These are phyloP conservation scores for Tylopilus plumbeoviolaceoides DNA, from an alignment of 768 basidiomycete species.

Conservation along the genomic window DNA sequence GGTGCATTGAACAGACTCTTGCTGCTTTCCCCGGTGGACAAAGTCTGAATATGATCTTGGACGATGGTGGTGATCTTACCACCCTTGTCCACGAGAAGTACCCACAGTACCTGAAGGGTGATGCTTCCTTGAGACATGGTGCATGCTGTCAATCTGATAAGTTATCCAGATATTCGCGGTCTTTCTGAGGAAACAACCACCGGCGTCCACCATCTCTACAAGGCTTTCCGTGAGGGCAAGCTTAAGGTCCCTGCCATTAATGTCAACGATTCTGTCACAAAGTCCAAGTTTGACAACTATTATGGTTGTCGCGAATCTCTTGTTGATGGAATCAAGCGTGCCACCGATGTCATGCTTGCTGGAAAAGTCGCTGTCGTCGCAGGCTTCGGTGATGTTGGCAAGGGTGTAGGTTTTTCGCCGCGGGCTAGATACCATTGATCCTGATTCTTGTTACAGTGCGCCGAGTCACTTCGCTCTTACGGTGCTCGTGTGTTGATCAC, in stretches of 20 bases:
- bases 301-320: conserved; percentile 99
- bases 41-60: conserved; percentile 96
- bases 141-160: not conserved
- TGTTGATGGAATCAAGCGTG: conserved; percentile 99
- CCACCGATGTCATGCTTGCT: conserved; percentile 99
- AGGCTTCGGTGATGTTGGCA: conserved; percentile 98
- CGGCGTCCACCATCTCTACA: conserved; percentile 99
- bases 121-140: conserved; percentile 5
- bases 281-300: conserved; percentile 99
- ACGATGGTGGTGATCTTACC: conserved; percentile 98
- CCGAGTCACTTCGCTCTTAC: conserved; percentile 95
- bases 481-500: conserved; percentile 95
- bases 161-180: conserved; percentile 70
- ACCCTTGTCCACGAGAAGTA: conserved; percentile 93
- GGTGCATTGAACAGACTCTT: conserved; percentile 98
- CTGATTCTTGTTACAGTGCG: conserved; percentile 59
- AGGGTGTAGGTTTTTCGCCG: conserved; percentile 65
- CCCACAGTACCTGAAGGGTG: conserved; percentile 81
- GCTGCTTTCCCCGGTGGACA: conserved; percentile 81
- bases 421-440: not conserved
- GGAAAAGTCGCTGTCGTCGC: conserved; percentile 99
- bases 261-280: conserved; percentile 99
- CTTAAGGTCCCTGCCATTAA: conserved; percentile 99
- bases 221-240: conserved; percentile 92
- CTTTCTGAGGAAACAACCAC: conserved; percentile 99